These are phyloP conservation scores for Haemoproteus tartakovskyi DNA, from an alignment of 169 alveolate genomes.

Conservation along the genomic window DNA sequence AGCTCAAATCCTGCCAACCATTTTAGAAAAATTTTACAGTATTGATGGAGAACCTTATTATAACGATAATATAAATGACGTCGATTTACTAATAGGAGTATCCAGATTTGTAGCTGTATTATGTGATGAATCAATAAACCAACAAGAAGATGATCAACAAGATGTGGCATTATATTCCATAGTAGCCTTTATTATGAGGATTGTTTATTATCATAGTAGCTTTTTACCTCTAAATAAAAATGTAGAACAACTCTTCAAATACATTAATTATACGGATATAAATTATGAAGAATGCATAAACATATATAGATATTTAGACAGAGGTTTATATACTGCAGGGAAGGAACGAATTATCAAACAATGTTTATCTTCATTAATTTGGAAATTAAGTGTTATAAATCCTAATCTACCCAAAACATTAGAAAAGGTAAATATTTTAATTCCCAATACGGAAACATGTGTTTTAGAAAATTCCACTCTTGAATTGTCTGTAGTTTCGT, in stretches of 20 bases:
- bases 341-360: slow-evolving; percentile 9
- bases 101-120: slow-evolving; percentile 48
- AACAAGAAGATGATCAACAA: slow-evolving; percentile 58
- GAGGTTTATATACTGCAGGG: neutral
- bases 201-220: slow-evolving; percentile 25
- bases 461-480: slow-evolving; percentile 59
- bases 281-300: slow-evolving; percentile 27
- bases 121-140: slow-evolving; percentile 57
- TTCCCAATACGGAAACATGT: slow-evolving; percentile 61
- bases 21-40: slow-evolving; percentile 48
- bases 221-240: slow-evolving; percentile 41
- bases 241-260: slow-evolving; percentile 13
- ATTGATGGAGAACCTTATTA: slow-evolving; percentile 59
- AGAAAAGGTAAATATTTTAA: slow-evolving; percentile 58
- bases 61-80: slow-evolving; percentile 38
- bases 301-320: neutral
- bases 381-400: slow-evolving; percentile 58
- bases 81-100: slow-evolving; percentile 30
- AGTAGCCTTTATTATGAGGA: slow-evolving; percentile 61
- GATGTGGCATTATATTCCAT: slow-evolving; percentile 65
- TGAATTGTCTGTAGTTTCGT: slow-evolving; percentile 43
- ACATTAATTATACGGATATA: slow-evolving; percentile 22
- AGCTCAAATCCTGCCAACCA: slow-evolving; percentile 50
- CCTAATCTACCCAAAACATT: slow-evolving; percentile 17
- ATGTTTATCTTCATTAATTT: slow-evolving; percentile 29